Base-by-base conservation (phyloP, 2,329 filamentous ascomycete genomes). In the Lecanicillium sp. region DNA sequence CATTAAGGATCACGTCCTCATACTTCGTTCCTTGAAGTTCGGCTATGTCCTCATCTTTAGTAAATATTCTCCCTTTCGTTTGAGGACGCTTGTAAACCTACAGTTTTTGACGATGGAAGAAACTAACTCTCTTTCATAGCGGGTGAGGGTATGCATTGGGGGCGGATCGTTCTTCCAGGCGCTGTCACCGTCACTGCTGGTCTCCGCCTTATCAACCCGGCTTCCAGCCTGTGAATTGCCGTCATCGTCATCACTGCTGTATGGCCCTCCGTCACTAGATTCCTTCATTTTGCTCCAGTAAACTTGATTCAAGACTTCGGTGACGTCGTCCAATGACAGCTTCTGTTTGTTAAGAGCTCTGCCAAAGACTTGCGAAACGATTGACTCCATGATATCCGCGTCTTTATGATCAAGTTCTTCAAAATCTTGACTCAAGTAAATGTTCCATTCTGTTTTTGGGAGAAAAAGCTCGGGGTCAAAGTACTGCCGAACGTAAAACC, bases 1-100 rank as follows among this genome's bases (percentile, higher is more conserved):
- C 33, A n/a, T 17, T 17, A n/a, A 46, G 14, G 15, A 46, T 46
- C 1, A 46, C 43, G 3, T 46, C 33, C 10, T 46, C 43, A 5
- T 29, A 39, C 20, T 39, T 39, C 15, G 43, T 46, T 3, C 12
- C 24, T 21, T 46, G 23, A 17, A 46, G 32, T 14, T 46, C 23
- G 5, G 26, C 43, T 30, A 15, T 21, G 21, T 9, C 7, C n/a
- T 27, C 17, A 8, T n/a, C n/a, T n/a, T 4, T 36, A 9, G 30
- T 44, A 10, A 44, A 20, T 19, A 27, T 33, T 5, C 5, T 38
- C 12, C 17, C 20, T 6, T 10, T 15, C 17, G 12, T 24, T 8
- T 6, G 24, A 4, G 20, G n/a, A 8, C 29, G 14, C 3, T 2
- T 5, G 4, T 8, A 9, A 17, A 44, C 41, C 7, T 26, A 36